Base-by-base conservation (phyloP, 805 yeast genomes). In the Pichia heedii region DNA sequence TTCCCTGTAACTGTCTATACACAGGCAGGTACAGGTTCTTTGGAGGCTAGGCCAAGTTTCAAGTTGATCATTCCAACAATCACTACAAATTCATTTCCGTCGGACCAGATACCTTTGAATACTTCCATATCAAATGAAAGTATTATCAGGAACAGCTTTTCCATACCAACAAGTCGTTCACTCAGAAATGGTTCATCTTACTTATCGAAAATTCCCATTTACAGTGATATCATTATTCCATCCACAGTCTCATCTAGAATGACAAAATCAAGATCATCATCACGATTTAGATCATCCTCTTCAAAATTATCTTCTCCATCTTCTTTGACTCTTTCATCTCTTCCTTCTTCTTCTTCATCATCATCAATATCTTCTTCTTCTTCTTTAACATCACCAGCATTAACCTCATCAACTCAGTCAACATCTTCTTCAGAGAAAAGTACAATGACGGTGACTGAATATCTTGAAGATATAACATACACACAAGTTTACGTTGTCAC, bases 401-500 rank as follows among this genome's bases (percentile, higher is more conserved):
- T 43, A 7, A 22, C 41, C n/a, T n/a, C n/a, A n/a, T 13, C 38
- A 30, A 19, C 26, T 18, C 7, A 41, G 19, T 34, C 43, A 5
- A 33, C 29, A 9, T n/a, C 35, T 19, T 12, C 33, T 5, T 18
- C 42, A 18, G n/a, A 32, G n/a, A 32, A 39, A 30, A 29, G 40
- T 8, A 49, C 58, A 5, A 45, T 53, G 15, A 49, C 52, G 3
- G 36, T 49, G 26, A 49, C 50, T 16, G 41, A 49, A 36, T 46
- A 42, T 26, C 35, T 44, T 24, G 50, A 49, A 29, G 38, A 42
- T 5, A 44, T 49, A 21, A 47, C 51, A 3, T 60, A 60, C 43
- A 54, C 62, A 4, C 66, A 61, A 44, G 47, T 49, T 10, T 58
- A 53, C 41, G 51, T 60, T 21, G 53, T 62, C 8, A 59, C 67